A percentile compares a stretch with the other conserved stretches of the same genome.
phyloP scores from a whole-genome alignment of 495 filamentous ascomycete genomes.

The Recurvomyces mirabilis region DNA sequence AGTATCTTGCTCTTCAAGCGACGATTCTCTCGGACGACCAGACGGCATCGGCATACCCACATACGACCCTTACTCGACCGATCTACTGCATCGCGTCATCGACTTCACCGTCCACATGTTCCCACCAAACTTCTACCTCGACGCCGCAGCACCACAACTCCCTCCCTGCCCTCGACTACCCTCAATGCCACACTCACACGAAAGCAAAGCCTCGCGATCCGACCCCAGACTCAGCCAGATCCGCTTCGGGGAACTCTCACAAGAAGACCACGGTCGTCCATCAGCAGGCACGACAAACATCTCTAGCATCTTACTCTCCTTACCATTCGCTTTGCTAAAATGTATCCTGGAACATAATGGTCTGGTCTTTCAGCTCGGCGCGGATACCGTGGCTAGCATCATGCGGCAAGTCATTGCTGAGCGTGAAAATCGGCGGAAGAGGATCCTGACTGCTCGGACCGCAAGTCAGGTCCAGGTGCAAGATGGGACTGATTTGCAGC shows the following conservation, averaged over 20 bases:
- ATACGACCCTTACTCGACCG: slow-evolving; percentile 18
- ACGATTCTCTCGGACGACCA: slow-evolving; percentile 10
- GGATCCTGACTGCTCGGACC: slow-evolving; percentile 14
- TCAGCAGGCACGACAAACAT: slow-evolving; percentile 35
- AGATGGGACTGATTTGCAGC: slow-evolving; percentile 13
- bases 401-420: slow-evolving; percentile 47
- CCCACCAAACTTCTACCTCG: slow-evolving; percentile 25
- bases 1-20: slow-evolving; percentile 15
- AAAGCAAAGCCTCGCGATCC: slow-evolving; percentile 24
- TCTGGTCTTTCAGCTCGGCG: slow-evolving; percentile 35
- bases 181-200: slow-evolving; percentile 24
- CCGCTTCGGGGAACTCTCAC: slow-evolving; percentile 52
- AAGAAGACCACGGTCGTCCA: slow-evolving; percentile 29
- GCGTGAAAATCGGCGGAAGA: slow-evolving; percentile 38
- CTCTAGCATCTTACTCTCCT: slow-evolving; percentile 51
- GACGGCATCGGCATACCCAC: slow-evolving; percentile 10
- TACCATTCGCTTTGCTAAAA: slow-evolving; percentile 51
- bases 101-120: slow-evolving; percentile 26
- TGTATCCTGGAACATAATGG: slow-evolving; percentile 41
- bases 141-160: slow-evolving; percentile 25
- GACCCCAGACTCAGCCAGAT: slow-evolving; percentile 48
- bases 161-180: slow-evolving; percentile 15
- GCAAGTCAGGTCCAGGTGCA: slow-evolving; percentile 8
- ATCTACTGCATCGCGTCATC: slow-evolving; percentile 23
- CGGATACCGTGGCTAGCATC: slow-evolving; percentile 36